Percentiles rank a stretch among this genome's conserved stretches.
Conservation (phyloP, 2,329 filamentous ascomycete genomes). For the Acephala macrosclerotiorum region DNA sequence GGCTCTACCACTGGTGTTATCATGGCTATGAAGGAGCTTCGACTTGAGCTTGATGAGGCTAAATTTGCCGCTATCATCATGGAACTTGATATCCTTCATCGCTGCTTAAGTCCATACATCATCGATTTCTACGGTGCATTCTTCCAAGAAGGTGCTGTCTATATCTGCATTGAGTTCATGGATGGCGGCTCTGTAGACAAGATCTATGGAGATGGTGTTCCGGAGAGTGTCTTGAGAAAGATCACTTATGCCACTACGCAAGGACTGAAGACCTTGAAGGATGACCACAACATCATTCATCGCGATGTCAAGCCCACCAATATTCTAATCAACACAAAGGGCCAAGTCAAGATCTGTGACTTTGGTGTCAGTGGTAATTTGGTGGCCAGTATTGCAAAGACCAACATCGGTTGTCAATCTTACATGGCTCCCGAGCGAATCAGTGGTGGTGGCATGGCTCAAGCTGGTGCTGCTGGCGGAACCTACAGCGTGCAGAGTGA, state of each 20-base stretch:
- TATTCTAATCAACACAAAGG: conserved; percentile 87
- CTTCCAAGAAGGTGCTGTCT: conserved; percentile 98
- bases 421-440: conserved; percentile 99
- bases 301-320: conserved; percentile 99
- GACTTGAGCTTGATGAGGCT: conserved; percentile 92
- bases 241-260: conserved; percentile 90
- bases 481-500: conserved; percentile 98
- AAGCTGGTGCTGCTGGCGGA: conserved; percentile 74
- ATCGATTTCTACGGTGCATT: conserved; percentile 99
- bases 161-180: conserved; percentile 99
- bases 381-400: conserved; percentile 96
- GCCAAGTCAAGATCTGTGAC: conserved; percentile 97
- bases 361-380: conserved; percentile 97
- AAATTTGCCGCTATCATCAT: conserved; percentile 98
- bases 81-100: conserved; percentile 94
- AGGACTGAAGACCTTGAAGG: conserved; percentile 92
- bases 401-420: conserved; percentile 98
- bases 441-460: conserved; percentile 81
- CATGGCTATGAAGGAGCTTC: conserved; percentile 99
- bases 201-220: conserved; percentile 88
- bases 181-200: conserved; percentile 98
- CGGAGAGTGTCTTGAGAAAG: conserved; percentile 86
- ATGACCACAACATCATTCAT: conserved; percentile 99
- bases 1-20: conserved; percentile 73
- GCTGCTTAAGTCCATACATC: conserved; percentile 94